Evolutionary conservation across 331 rosid species (phyloP), one percentile per base, ranked within the genome.

Genomic region (Rhamnella rubrinervis): DNA sequence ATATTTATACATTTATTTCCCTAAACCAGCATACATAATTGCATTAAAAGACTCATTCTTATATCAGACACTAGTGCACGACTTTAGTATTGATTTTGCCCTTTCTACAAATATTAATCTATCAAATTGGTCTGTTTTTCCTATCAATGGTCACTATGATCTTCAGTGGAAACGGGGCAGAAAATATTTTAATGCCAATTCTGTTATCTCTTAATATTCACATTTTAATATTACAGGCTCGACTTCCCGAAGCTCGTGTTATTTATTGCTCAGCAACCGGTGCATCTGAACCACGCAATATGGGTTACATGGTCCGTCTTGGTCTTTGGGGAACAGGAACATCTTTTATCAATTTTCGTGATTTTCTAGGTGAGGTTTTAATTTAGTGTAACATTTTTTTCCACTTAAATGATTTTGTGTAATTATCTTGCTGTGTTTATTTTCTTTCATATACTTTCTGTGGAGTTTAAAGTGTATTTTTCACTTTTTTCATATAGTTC

Each of bases 301-400:
- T 93, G 98, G 98, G 96, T 75, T 93, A 93, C 83, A 93, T 93
- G 98, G 92, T 93, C 63, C 96, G 98, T 41, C 98, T 93, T 61
- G 97, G 98, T 74, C 97, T 91, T 77, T 95, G 98, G 98, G 98
- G 98, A 58, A 80, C 55, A 73, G 97, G 97, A 74, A 95, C 98
- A 55, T 89, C 89, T 49, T 95, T 95, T 79, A 55, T 72, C 59
- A 90, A 91, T 61, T 95, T 95, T 67, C 91, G 91, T 52, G 97
- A 91, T 71, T 95, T 95, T 87, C 84, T 95, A 71, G 97, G 97
- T 91, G 66, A 31, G 55, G 9, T 4, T 62, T 68, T 58, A 5
- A 7, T 63, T 26, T 15, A 16, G 20, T 61, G 67, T 65, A 14
- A 26, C 25, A 19, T 46, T 72, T 55, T 11, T 55, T 56, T 13